Evolutionary conservation across 2,329 filamentous ascomycete genomes (phyloP), one percentile per base, ranked within the genome.

Genomic region (Pseudopyrenochaeta lycopersici): DNA sequence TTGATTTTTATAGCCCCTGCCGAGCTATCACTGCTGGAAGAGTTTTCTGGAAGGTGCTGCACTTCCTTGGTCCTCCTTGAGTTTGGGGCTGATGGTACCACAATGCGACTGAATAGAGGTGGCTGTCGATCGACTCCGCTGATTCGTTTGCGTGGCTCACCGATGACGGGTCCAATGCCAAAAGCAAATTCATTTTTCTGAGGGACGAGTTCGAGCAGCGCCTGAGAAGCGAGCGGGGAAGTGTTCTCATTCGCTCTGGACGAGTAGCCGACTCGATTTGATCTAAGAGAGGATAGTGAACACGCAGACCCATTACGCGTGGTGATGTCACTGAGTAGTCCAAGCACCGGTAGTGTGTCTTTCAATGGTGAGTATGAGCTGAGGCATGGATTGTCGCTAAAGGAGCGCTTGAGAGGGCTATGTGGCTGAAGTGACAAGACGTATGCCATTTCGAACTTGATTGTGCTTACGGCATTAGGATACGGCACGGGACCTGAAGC

Each of bases 401-500:
- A 77, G 49, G 75, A 76, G 47, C 74, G 73, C 62, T 78, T 76
- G 58, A 77, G 66, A 9, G 76, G 74, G 53, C 72, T 77, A 40
- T 72, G 70, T 14, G 74, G 68, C 30, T 67, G 72, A 44, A 78
- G 66, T 36, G 76, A 75, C 52, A 77, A 68, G 54, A 77, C 68
- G 60, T 72, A 77, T 48, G 75, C 74, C 75, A 78, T 78, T 42
- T 62, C 53, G 51, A 46, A 32, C 32, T 38, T 47, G 55, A 40
- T 39, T 46, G 52, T 52, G 59, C 39, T 53, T 40, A 52, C 53
- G 52, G 54, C 59, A 63, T 67, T 68, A 56, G 49, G 58, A 61
- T 59, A 56, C 58, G 60, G 53, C 32, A 60, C 53, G 55, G 59
- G 49, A 57, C 58, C 46, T 59, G 54, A 50, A 49, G 63, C 62